Evolutionary conservation across 176 grass and related monocot genomes (phyloP).

Genomic region (Ensete ventricosum): DNA sequence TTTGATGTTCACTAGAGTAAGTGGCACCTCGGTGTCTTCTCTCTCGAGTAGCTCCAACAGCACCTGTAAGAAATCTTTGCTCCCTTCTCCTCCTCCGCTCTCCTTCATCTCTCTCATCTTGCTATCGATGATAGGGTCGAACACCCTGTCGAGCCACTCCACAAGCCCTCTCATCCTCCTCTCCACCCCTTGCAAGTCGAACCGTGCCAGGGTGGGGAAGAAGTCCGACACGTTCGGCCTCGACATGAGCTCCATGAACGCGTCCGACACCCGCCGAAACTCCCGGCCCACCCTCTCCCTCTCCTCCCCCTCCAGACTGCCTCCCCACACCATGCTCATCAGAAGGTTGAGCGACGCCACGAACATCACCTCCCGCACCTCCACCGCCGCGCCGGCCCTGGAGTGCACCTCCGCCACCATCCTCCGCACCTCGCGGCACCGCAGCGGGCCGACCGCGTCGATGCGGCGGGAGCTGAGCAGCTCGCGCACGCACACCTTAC

Average conservation of each 20-base stretch:
- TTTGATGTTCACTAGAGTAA: slow-evolving; percentile 64
- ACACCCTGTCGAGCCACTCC: slow-evolving; percentile 32
- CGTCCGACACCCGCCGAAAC: slow-evolving; percentile 18
- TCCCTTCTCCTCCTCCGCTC: slow-evolving; percentile 10
- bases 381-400: slow-evolving; percentile 7
- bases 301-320: not conserved
- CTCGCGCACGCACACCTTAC: slow-evolving; percentile 37
- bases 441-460: slow-evolving; percentile 36
- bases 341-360: slow-evolving; percentile 55
- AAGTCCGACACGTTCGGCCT: not conserved
- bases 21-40: slow-evolving; percentile 16
- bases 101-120: no score
- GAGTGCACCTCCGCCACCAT: slow-evolving; percentile 28
- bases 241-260: not conserved
- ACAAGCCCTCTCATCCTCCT: slow-evolving; percentile 29
- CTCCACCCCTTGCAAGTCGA: slow-evolving; percentile 57
- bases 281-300: slow-evolving; percentile 19
- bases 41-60: slow-evolving; percentile 40
- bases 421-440: slow-evolving; percentile 35
- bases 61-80: slow-evolving; percentile 33
- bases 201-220: not conserved
- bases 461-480: slow-evolving; percentile 8
- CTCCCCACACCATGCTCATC: slow-evolving; percentile 46
- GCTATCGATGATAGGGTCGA: slow-evolving; percentile 27
- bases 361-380: slow-evolving; percentile 48